Base-by-base conservation (phyloP, 305 asterid genomes). In the Nicotiana rustica region DNA sequence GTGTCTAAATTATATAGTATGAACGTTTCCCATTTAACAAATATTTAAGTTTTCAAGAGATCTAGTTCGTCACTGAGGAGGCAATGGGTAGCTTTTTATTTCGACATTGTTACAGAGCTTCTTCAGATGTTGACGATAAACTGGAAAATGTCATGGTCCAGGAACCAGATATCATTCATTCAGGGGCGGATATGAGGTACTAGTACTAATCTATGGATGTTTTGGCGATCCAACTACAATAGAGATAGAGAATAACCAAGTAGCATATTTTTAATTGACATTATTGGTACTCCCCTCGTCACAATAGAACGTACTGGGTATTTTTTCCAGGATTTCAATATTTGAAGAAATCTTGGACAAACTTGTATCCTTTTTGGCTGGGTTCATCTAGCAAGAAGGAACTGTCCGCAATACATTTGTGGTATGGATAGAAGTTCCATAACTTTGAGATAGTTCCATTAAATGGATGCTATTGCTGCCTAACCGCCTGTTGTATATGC, bases 261-360 rank as follows among this genome's bases (percentile, higher is more conserved):
- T 77, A 47, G 81, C 82, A 52, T 64, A 77, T 73, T 81, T 67
- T 68, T 49, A 21, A 55, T 80, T 49, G 77, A 85, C 31, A 75
- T 78, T 83, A 76, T 84, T 78, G 55, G 25, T 21, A 89, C 85
- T 85, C 76, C 79, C 78, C 82, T 87, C 82, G 79, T 84, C 88
- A 66, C 86, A 82, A 64, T 77, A 17, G 87, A 85, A 82, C 83
- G 71, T 13, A 85, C 79, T 86, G 87, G 91, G 87, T 76, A 67
- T 15, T 88, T 67, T 69, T 70, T 85, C 91, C 84, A 77, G 86
- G 93, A 85, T 93, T 91, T 90, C 92, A 67, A 56, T 89, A 89
- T 87, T 88, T 89, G 73, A 86, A 83, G 92, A 90, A 85, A 88
- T 91, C 92, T 82, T 85, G 93, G 93, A 84, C 85, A 69, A 60